A percentile compares a stretch with the other conserved stretches of the same genome.
Evolutionary conservation across 257 asterid species (phyloP).

Genomic region (Nicotiana tabacum): DNA sequence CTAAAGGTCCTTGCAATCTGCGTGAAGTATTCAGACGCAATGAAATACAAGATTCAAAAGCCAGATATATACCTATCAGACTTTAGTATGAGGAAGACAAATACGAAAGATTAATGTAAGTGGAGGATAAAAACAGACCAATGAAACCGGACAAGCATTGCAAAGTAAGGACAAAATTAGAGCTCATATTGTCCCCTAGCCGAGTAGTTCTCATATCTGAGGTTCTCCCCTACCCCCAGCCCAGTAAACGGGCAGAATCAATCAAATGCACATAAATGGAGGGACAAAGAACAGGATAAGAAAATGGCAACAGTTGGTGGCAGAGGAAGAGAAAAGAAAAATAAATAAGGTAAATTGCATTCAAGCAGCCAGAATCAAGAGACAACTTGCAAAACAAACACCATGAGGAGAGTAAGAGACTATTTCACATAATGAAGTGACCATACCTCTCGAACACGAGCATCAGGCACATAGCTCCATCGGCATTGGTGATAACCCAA

Average conservation of each 20-base stretch:
- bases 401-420: background rate
- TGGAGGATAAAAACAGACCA: background rate
- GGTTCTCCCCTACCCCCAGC: background rate
- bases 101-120: background rate
- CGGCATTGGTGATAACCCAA: slow-evolving; percentile 99
- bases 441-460: slow-evolving; percentile 83
- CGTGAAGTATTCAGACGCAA: slow-evolving; percentile 1
- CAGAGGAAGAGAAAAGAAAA: background rate
- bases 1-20: slow-evolving; percentile 87
- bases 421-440: slow-evolving; percentile 1
- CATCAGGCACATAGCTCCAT: slow-evolving; percentile 84
- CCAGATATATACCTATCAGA: background rate
- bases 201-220: background rate
- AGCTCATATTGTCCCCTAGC: background rate
- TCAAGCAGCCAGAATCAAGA: background rate
- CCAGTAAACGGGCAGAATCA: background rate
- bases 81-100: background rate
- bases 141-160: background rate
- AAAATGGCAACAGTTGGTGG: background rate
- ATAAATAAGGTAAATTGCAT: background rate
- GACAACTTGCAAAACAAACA: background rate
- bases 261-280: background rate
- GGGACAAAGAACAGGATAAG: background rate
- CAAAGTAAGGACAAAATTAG: background rate
- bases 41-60: background rate